Percentiles rank a stretch among this genome's conserved stretches.
phyloP scores from a whole-genome alignment of 192 early-diverging fungal species.

The Dissophora globulifera region DNA sequence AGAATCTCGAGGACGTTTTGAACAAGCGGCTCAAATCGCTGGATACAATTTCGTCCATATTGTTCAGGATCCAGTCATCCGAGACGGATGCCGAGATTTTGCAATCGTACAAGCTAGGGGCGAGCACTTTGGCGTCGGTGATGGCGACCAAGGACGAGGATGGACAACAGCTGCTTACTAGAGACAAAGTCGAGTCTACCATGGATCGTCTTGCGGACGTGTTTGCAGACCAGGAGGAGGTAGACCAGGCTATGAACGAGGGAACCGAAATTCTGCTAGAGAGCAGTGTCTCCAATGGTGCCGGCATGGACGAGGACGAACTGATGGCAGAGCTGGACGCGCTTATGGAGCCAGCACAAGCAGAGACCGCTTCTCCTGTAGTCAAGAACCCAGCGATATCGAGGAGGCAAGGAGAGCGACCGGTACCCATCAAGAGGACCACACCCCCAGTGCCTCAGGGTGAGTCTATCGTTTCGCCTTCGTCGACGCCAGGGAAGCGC shows the following conservation, averaged over 20 bases:
- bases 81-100: constrained; percentile 73
- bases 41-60: constrained; percentile 67
- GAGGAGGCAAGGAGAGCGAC: constrained; percentile 7
- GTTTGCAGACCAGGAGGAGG: constrained; percentile 69
- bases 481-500: constrained; percentile 23
- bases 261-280: constrained; percentile 43
- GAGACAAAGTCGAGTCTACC: constrained; percentile 63
- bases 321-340: constrained; percentile 47
- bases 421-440: background rate
- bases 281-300: constrained; percentile 3
- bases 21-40: constrained; percentile 66
- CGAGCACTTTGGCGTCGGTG: constrained; percentile 62
- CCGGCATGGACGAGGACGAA: constrained; percentile 31
- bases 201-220: constrained; percentile 70
- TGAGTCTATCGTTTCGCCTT: background rate
- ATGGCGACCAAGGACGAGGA: constrained; percentile 46
- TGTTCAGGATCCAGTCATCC: constrained; percentile 70
- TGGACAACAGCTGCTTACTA: constrained; percentile 50
- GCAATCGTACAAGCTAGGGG: constrained; percentile 68
- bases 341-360: constrained; percentile 7
- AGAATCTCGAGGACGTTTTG: constrained; percentile 61
- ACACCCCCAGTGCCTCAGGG: constrained; percentile 19
- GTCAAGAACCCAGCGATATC: background rate
- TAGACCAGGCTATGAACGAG: constrained; percentile 64
- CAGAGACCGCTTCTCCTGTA: background rate